phyloP scores from a whole-genome alignment of 164 flowering plant genomes.

The Euptelea pleiosperma region DNA sequence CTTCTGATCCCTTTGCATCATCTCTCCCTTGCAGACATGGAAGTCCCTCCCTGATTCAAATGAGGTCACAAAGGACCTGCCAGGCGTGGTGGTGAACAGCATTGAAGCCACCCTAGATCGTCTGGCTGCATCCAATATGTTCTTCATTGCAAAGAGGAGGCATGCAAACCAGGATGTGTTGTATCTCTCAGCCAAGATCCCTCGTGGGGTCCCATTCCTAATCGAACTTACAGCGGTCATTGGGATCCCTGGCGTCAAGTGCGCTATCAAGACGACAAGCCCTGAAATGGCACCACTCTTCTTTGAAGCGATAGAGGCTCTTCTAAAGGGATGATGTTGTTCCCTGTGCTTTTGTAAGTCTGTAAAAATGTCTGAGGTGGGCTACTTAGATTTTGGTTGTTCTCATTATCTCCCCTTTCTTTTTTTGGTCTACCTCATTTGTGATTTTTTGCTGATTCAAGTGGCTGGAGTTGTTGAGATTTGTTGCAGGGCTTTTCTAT shows the following conservation, averaged over 20 bases:
- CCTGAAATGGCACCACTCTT: slow-evolving; percentile 89
- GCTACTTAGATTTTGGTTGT: slow-evolving; percentile 34
- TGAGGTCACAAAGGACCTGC: slow-evolving; percentile 72
- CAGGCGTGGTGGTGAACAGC: slow-evolving; percentile 51
- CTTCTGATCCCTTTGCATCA: background rate
- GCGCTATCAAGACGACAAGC: slow-evolving; percentile 87
- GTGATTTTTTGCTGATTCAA: slow-evolving; percentile 3
- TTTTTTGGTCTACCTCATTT: background rate
- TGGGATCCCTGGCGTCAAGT: slow-evolving; percentile 73
- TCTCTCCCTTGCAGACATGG: slow-evolving; percentile 66
- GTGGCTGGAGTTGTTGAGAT: background rate
- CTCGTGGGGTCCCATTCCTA: slow-evolving; percentile 69
- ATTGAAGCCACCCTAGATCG: slow-evolving; percentile 70
- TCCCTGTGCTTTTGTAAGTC: background rate
- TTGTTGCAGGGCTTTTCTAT: background rate
- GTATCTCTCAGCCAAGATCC: slow-evolving; percentile 81
- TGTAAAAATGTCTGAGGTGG: slow-evolving; percentile 27
- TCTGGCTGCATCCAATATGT: slow-evolving; percentile 75
- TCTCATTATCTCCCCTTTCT: background rate
- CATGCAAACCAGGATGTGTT: slow-evolving; percentile 85
- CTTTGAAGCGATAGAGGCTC: slow-evolving; percentile 77
- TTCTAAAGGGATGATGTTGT: slow-evolving; percentile 49
- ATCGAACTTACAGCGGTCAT: slow-evolving; percentile 76
- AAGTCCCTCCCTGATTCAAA: slow-evolving; percentile 91
- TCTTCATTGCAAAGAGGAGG: slow-evolving; percentile 90